A percentile compares a stretch with the other conserved stretches of the same genome.
phyloP scores from a whole-genome alignment of 768 basidiomycete species.

The Boletellus sp. region DNA sequence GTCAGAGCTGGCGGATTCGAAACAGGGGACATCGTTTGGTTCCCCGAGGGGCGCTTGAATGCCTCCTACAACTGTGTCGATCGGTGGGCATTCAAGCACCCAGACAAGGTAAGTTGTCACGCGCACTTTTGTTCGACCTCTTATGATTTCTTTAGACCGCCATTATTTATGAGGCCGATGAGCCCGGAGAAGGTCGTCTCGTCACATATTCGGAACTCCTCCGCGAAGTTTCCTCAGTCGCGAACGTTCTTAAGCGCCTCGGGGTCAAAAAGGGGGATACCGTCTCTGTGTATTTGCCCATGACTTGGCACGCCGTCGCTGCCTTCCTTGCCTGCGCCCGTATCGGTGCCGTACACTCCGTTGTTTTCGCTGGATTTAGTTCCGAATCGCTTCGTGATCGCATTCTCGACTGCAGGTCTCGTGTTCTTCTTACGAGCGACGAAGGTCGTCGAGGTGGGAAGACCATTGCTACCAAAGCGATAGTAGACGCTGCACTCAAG shows the following conservation, averaged over 20 bases:
- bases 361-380: slow-evolving; percentile 96
- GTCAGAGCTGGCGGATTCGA: slow-evolving; percentile 81
- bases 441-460: slow-evolving; percentile 95
- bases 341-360: slow-evolving; percentile 94
- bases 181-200: slow-evolving; percentile 73
- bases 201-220: slow-evolving; percentile 84
- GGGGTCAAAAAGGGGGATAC: slow-evolving; percentile 96
- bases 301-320: slow-evolving; percentile 94
- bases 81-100: slow-evolving; percentile 89
- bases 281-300: slow-evolving; percentile 88
- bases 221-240: slow-evolving; percentile 82
- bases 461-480: slow-evolving; percentile 88
- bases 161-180: slow-evolving; percentile 98
- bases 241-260: slow-evolving; percentile 85
- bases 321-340: slow-evolving; percentile 98
- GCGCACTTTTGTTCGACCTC: neutral
- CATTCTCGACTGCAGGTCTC: slow-evolving; percentile 80
- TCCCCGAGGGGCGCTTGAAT: slow-evolving; percentile 91
- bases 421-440: slow-evolving; percentile 93
- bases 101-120: slow-evolving; percentile 57
- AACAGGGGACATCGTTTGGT: slow-evolving; percentile 90
- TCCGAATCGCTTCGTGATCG: slow-evolving; percentile 93
- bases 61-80: slow-evolving; percentile 98
- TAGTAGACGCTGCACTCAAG: slow-evolving; percentile 88
- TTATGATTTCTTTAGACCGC: slow-evolving; percentile 54